phyloP scores from a whole-genome alignment of 2,329 filamentous ascomycete species.

The Gliomastix tumulicola region DNA sequence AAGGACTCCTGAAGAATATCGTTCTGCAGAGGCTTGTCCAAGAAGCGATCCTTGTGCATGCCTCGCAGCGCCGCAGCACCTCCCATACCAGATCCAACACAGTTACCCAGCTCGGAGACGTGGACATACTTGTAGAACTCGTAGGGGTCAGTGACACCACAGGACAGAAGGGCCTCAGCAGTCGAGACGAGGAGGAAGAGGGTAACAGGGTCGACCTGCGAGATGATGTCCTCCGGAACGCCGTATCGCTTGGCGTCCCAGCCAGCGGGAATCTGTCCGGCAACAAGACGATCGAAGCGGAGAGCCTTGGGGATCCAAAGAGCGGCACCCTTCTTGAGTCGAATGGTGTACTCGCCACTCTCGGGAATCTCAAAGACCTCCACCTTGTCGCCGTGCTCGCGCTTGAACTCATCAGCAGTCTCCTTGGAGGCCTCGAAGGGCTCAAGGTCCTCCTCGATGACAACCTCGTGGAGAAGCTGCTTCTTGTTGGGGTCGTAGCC shows the following conservation, averaged over 20 bases:
- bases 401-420: constrained; percentile 93
- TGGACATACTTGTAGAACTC: constrained; percentile 99
- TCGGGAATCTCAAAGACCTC: constrained; percentile 95
- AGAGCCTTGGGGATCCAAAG: constrained; percentile 96
- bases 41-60: constrained; percentile 97
- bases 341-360: constrained; percentile 88
- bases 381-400: constrained; percentile 94
- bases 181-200: constrained; percentile 92
- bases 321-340: constrained; percentile 90
- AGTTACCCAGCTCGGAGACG: constrained; percentile 96
- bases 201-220: constrained; percentile 93
- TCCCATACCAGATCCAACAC: constrained; percentile 96
- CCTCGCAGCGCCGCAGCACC: constrained; percentile 85
- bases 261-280: constrained; percentile 91
- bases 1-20: constrained; percentile 99
- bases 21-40: constrained; percentile 96
- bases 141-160: constrained; percentile 96
- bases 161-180: constrained; percentile 81
- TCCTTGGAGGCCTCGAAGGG: constrained; percentile 97
- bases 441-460: constrained; percentile 94
- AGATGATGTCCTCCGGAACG: constrained; percentile 95
- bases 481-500: constrained; percentile 99
- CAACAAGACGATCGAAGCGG: constrained; percentile 93
- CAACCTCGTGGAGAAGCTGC: constrained; percentile 94
- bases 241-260: constrained; percentile 97